A percentile compares a stretch with the other conserved stretches of the same genome.
Conservation (phyloP, 2,329 filamentous ascomycete genomes). For the Pyricularia pennisetigena region DNA sequence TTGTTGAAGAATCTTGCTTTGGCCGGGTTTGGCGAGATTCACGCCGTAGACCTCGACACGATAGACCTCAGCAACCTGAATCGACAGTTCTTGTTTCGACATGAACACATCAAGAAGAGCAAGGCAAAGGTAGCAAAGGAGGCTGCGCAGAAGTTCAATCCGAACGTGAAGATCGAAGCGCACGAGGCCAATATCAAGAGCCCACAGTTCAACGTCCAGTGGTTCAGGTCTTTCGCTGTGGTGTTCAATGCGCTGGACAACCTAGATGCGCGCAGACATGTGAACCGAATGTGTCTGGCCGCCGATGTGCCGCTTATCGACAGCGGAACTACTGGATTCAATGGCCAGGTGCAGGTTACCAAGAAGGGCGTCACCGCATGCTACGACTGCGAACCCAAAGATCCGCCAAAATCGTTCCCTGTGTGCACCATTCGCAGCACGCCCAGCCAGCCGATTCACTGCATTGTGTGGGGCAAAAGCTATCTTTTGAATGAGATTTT, state of each 20-base stretch:
- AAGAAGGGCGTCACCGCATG: constrained; percentile 87
- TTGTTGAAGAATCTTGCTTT: constrained; percentile 93
- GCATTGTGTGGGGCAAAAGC: constrained; percentile 97
- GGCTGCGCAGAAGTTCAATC: constrained; percentile 83
- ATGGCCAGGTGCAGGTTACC: constrained; percentile 95
- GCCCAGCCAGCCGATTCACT: constrained; percentile 92
- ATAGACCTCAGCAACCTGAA: constrained; percentile 98
- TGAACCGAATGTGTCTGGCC: constrained; percentile 94
- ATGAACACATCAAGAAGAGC: constrained; percentile 95
- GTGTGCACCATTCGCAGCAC: constrained; percentile 97
- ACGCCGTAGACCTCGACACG: constrained; percentile 94
- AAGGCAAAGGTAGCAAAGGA: constrained; percentile 95
- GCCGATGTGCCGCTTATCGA: constrained; percentile 87
- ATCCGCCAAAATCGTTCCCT: constrained; percentile 83
- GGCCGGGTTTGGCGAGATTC: constrained; percentile 83
- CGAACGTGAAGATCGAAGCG: constrained; percentile 73
- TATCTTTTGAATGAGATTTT: constrained; percentile 94
- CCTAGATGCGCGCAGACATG: constrained; percentile 83
- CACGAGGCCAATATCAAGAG: constrained; percentile 97
- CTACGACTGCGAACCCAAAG: constrained; percentile 90
- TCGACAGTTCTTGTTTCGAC: constrained; percentile 90
- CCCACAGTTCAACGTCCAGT: constrained; percentile 70
- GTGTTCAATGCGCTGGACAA: constrained; percentile 98
- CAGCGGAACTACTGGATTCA: constrained; percentile 95
- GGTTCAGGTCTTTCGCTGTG: constrained; percentile 74